Percentiles rank a stretch among this genome's conserved stretches.
These are phyloP conservation scores for Vaccinium vitisidaea DNA, from an alignment of 148 eudicot genomes.

Conservation along the genomic window DNA sequence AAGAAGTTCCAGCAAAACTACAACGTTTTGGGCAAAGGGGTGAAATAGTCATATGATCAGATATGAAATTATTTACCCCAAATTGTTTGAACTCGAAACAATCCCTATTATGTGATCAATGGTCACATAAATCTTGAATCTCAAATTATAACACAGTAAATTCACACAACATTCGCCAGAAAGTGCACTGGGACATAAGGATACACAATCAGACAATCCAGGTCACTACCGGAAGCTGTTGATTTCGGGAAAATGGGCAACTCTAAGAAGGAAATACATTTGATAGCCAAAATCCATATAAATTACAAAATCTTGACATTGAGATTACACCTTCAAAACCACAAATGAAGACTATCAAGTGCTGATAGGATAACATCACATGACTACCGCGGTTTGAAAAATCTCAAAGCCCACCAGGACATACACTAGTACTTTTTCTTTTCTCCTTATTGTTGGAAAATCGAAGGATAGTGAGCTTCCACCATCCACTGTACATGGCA, in stretches of 20 bases:
- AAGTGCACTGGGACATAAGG: not conserved
- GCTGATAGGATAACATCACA: not conserved
- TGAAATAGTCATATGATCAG: not conserved
- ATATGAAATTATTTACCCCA: not conserved
- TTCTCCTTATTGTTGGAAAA: conserved; percentile 18
- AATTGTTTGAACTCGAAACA: not conserved
- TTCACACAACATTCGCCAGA: not conserved
- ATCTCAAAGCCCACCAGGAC: conserved; percentile 8
- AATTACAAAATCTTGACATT: conserved; percentile 4
- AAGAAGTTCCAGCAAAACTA: not conserved
- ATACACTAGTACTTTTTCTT: conserved; percentile 3
- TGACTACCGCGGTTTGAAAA: not conserved
- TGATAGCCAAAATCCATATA: not conserved
- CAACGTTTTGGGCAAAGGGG: not conserved
- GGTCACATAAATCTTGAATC: too few species aligned
- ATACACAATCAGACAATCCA: not conserved
- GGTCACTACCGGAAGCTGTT: not conserved
- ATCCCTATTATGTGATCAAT: too few species aligned
- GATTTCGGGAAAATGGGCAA: not conserved
- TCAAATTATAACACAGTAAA: not conserved
- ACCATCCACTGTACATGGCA: conserved; percentile 28
- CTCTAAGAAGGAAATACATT: not conserved
- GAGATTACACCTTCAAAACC: not conserved
- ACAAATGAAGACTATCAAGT: not conserved
- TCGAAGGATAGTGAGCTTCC: conserved; percentile 14